Evolutionary conservation across 495 filamentous ascomycete species (phyloP), one percentile per base, ranked within the genome.

Genomic region (Aspergillus homomorphus): DNA sequence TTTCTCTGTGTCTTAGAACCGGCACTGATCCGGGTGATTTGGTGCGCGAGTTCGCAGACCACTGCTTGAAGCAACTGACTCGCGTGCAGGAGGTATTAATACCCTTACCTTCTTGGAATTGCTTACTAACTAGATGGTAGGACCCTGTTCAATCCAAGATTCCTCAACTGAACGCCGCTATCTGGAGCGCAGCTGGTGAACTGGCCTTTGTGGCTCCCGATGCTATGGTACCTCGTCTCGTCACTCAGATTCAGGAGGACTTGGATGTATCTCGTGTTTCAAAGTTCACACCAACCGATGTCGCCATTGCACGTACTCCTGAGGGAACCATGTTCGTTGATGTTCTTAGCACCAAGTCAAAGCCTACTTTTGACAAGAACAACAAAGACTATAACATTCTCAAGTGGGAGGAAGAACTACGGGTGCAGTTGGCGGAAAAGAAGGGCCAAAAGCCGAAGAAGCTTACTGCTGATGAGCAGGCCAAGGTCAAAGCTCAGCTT

Each of bases 391-490:
- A 96, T 60, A 89, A 98, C 64, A 96, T 90, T 1, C 67, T 96
- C 51, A 97, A 96, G 73, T 98, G 94, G 94, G 94, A 98, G 71
- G 86, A 89, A 65, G 94, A 98, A 56, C 81, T 98, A n/a, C 76
- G 92, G 49, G 82, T 84, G 33, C 91, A 98, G 65, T 75, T 98
- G 43, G 92, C 91, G 21, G 79, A 89, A 62, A 98, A 97, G 79
- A 94, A 91, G 74, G 95, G 95, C 3, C 83, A 89, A 42, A 86
- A 91, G 62, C 84, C 90, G 51, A 92, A 89, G 77, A 98, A 97
- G 73, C 84, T 98, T 30, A 93, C 89, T 0, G 73, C 88, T 0
- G 92, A 96, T 38, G 93, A 98, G 64, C 88, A 87, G 60, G 80
- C 86, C 33, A 97, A 92, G 68, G 91, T 98, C 57, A 92, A 95